phyloP scores from a whole-genome alignment of 371 early-diverging fungal species.

The Syncephalastrum monosporum region DNA sequence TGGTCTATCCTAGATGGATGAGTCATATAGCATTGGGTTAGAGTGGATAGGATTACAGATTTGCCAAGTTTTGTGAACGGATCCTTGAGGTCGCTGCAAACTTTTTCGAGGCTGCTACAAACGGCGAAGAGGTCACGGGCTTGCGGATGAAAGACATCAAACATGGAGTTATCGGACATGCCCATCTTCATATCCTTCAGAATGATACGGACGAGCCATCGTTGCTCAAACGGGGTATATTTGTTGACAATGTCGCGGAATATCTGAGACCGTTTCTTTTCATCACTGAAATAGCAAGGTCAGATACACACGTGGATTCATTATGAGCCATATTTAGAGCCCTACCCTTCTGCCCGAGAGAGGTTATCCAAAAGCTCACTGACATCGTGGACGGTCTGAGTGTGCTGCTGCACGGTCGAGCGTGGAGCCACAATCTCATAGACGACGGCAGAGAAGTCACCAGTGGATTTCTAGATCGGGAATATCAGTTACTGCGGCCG shows the following conservation, averaged over 20 bases:
- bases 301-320: neutral
- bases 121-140: conserved; percentile 64
- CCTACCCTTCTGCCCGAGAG: conserved; percentile 25
- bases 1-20: conserved; percentile 25
- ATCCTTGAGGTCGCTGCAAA: conserved; percentile 51
- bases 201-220: conserved; percentile 76
- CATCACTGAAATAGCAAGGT: conserved; percentile 5
- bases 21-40: neutral
- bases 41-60: conserved; percentile 10
- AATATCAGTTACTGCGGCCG: too few species aligned
- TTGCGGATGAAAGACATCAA: conserved; percentile 66
- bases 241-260: conserved; percentile 53
- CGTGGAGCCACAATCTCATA: conserved; percentile 43
- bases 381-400: conserved; percentile 48
- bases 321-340: conserved; percentile 13
- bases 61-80: conserved; percentile 25
- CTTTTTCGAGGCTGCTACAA: conserved; percentile 58
- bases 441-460: conserved; percentile 56
- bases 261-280: conserved; percentile 32
- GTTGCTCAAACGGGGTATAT: conserved; percentile 67
- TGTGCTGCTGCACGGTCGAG: conserved; percentile 33
- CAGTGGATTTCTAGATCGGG: conserved; percentile 26
- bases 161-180: conserved; percentile 65
- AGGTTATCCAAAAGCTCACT: conserved; percentile 44
- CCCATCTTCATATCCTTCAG: conserved; percentile 73